A percentile compares a stretch with the other conserved stretches of the same genome.
Evolutionary conservation across 768 basidiomycete genomes (phyloP).

Genomic region (Xerocomus brunneocitrinus): DNA sequence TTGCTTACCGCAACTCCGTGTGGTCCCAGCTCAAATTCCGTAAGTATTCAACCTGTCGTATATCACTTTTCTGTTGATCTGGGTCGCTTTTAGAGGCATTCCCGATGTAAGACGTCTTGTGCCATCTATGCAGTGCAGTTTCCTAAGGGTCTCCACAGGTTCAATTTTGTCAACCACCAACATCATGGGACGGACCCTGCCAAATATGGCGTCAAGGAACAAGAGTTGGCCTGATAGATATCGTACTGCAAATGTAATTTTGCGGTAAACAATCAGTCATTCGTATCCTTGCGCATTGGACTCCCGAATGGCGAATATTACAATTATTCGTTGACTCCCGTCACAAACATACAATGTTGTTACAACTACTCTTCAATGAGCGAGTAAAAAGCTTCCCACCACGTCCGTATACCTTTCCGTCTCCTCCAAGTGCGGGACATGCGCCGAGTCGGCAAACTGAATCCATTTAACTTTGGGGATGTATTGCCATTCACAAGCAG

Average conservation of each 20-base stretch:
- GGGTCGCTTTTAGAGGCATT: constrained; percentile 48
- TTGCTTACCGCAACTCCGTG: constrained; percentile 82
- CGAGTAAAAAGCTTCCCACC: constrained; percentile 29
- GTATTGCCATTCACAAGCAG: constrained; percentile 32
- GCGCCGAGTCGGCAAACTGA: constrained; percentile 35
- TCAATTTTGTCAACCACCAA: constrained; percentile 92
- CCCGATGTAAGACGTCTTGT: constrained; percentile 56
- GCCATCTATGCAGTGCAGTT: neutral
- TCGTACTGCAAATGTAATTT: constrained; percentile 6
- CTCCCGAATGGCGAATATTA: neutral
- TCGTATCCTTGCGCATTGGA: neutral
- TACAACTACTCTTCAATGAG: constrained; percentile 1
- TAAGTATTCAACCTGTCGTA: constrained; percentile 36
- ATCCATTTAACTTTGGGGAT: constrained; percentile 35
- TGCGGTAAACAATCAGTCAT: neutral
- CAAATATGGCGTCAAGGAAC: constrained; percentile 57
- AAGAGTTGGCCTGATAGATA: constrained; percentile 23
- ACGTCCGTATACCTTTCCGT: constrained; percentile 32
- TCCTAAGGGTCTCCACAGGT: constrained; percentile 47
- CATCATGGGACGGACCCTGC: constrained; percentile 80
- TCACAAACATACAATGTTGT: neutral
- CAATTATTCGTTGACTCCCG: neutral
- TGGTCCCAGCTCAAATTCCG: constrained; percentile 94
- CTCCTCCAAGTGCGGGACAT: constrained; percentile 37
- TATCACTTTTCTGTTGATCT: constrained; percentile 6